Evolutionary conservation across 306 rosid species (phyloP), one percentile per base, ranked within the genome.

Genomic region (Crotalaria pallida): DNA sequence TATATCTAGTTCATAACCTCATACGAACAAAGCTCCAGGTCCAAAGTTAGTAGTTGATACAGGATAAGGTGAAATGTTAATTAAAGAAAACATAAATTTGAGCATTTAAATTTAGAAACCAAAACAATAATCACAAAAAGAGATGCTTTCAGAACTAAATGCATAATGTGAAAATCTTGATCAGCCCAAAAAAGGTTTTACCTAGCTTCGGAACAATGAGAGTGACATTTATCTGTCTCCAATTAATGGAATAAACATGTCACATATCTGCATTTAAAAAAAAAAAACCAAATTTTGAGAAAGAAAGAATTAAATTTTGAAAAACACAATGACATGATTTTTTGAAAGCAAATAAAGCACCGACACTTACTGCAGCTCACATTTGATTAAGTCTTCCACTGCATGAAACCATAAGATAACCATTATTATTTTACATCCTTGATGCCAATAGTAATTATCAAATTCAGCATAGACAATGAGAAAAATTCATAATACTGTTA

Each of bases 341-440:
- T 47, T 53, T 15, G 15, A 24, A 67, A 33, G 38, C 43, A 47
- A 69, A 24, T 24, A 60, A 64, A 63, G 36, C 53, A 55, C n/a
- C 78, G 18, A 49, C 72, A 81, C 97, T 88, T 78, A 95, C 97
- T 21, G 97, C 99, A 40, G 96, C 96, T 79, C 99, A 71, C 99
- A 95, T 95, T 91, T 95, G 97, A 70, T 95, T 91, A 55, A 95
- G 88, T 67, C 99, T 97, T 70, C 99, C 99, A 83, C 88, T 95
- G 84, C 96, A 91, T 1, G 97, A 91, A 82, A 95, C 96, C 88
- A 88, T 73, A 27, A 95, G 96, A 79, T 91, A 95, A 7, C 99
- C 99, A 83, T 95, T 95, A 40, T 88, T 95, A 80, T 69, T 86
- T 77, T 95, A 89, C 77, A 84, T 27, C 78, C 99, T 97, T 95